Conservation (phyloP, 441 rosid species). For the Macaranga tanarius region DNA sequence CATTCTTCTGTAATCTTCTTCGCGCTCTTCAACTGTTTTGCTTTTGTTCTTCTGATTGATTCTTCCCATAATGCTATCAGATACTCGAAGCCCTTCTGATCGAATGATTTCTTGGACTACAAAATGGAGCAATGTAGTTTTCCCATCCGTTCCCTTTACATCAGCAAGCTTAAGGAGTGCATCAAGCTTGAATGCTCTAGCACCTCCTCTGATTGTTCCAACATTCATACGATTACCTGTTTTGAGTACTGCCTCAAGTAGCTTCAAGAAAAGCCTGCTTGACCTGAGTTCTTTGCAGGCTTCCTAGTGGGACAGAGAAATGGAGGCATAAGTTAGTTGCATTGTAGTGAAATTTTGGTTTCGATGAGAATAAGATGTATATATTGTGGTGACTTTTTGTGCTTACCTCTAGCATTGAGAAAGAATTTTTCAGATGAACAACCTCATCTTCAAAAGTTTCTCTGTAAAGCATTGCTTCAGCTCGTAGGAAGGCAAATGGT, state of each 20-base stretch:
- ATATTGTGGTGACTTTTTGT: background rate
- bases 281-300: slow-evolving; percentile 97
- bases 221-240: slow-evolving; percentile 95
- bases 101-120: slow-evolving; percentile 90
- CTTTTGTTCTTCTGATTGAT: slow-evolving; percentile 58
- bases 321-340: background rate
- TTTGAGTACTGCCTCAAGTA: slow-evolving; percentile 89
- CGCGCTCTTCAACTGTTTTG: slow-evolving; percentile 66
- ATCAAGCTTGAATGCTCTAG: slow-evolving; percentile 90
- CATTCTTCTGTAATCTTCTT: slow-evolving; percentile 86
- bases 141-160: slow-evolving; percentile 90
- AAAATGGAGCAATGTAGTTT: slow-evolving; percentile 84
- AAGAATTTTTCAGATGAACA: slow-evolving; percentile 80
- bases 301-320: slow-evolving; percentile 46
- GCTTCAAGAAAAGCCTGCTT: slow-evolving; percentile 79
- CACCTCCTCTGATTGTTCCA: slow-evolving; percentile 94
- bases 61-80: slow-evolving; percentile 91
- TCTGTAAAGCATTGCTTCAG: slow-evolving; percentile 86
- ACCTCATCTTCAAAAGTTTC: slow-evolving; percentile 93
- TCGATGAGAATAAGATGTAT: background rate
- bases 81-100: slow-evolving; percentile 81
- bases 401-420: slow-evolving; percentile 85
- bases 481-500: slow-evolving; percentile 70
- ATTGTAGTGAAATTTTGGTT: background rate
- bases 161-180: slow-evolving; percentile 91